Percentiles rank a stretch among this genome's conserved stretches.
These are phyloP conservation scores for Trichoderma sp. DNA, from an alignment of 2,329 filamentous ascomycete genomes.

Conservation along the genomic window DNA sequence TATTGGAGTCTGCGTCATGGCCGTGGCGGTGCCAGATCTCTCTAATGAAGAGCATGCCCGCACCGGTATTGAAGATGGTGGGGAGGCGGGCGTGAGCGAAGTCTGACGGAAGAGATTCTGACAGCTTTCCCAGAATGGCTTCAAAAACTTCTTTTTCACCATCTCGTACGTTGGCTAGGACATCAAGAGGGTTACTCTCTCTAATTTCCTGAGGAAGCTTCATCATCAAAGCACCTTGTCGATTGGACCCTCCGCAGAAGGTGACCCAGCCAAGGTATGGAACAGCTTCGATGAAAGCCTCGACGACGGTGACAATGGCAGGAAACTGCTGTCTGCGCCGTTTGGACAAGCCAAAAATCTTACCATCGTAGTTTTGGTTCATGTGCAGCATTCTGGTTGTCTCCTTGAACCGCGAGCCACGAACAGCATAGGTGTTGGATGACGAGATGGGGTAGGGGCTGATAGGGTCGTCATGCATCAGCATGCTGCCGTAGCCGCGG, in stretches of 20 bases:
- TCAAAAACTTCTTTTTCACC: slow-evolving; percentile 37
- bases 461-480: slow-evolving; percentile 75
- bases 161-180: slow-evolving; percentile 33
- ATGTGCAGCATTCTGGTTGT: slow-evolving; percentile 52
- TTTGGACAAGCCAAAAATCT: slow-evolving; percentile 77
- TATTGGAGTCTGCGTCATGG: slow-evolving; percentile 53
- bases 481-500: slow-evolving; percentile 84
- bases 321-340: slow-evolving; percentile 79
- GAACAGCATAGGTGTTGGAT: slow-evolving; percentile 75
- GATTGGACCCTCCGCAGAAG: slow-evolving; percentile 85
- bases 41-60: slow-evolving; percentile 48
- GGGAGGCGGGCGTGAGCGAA: slow-evolving; percentile 41
- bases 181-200: slow-evolving; percentile 63
- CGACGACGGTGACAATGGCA: slow-evolving; percentile 79
- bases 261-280: slow-evolving; percentile 71
- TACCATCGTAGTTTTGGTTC: slow-evolving; percentile 52
- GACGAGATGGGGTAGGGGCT: slow-evolving; percentile 81
- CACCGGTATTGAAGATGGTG: slow-evolving; percentile 45
- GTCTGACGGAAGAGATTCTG: slow-evolving; percentile 45
- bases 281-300: slow-evolving; percentile 68
- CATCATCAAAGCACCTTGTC: slow-evolving; percentile 80
- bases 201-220: slow-evolving; percentile 61
- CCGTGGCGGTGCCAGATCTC: slow-evolving; percentile 56
- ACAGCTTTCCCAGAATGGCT: slow-evolving; percentile 41
- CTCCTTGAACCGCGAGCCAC: slow-evolving; percentile 59